Percentiles rank a stretch among this genome's conserved stretches.
phyloP scores from a whole-genome alignment of 768 basidiomycete species.

The Suillus weaverae region DNA sequence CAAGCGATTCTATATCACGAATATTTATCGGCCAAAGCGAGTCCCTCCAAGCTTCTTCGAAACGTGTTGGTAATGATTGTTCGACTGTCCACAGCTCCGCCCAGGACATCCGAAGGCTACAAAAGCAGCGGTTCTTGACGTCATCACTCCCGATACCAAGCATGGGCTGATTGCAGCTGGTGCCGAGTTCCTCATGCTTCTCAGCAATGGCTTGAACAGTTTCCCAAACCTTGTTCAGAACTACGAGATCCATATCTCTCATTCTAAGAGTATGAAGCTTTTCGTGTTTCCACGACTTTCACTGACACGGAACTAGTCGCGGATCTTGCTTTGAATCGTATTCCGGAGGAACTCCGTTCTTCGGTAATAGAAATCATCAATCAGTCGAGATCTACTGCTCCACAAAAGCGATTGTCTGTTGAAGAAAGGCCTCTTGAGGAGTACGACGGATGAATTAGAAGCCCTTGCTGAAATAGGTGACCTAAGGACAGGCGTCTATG shows the following conservation, averaged over 20 bases:
- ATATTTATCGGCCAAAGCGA: constrained; percentile 70
- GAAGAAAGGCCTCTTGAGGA: constrained; percentile 68
- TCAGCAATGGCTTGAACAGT: constrained; percentile 62
- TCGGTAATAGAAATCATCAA: constrained; percentile 65
- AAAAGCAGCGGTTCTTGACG: constrained; percentile 81
- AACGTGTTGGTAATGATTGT: background rate
- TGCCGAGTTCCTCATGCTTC: constrained; percentile 72
- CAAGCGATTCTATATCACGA: constrained; percentile 79
- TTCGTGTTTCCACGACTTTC: background rate
- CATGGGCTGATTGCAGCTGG: constrained; percentile 66
- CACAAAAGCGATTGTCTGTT: constrained; percentile 70
- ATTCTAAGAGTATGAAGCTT: constrained; percentile 61
- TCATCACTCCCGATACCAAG: constrained; percentile 72
- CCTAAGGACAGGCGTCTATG: constrained; percentile 14
- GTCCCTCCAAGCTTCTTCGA: constrained; percentile 19
- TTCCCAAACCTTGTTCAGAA: constrained; percentile 69
- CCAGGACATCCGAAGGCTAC: constrained; percentile 71
- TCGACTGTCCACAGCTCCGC: constrained; percentile 47
- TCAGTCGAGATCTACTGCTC: constrained; percentile 60
- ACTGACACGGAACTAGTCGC: constrained; percentile 50
- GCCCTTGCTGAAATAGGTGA: constrained; percentile 60
- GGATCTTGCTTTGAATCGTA: constrained; percentile 58
- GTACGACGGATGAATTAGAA: constrained; percentile 74
- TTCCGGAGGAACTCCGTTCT: constrained; percentile 55
- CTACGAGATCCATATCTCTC: constrained; percentile 79